phyloP scores from a whole-genome alignment of 176 grass and related monocot genomes.

The Phoenix dactylifera region DNA sequence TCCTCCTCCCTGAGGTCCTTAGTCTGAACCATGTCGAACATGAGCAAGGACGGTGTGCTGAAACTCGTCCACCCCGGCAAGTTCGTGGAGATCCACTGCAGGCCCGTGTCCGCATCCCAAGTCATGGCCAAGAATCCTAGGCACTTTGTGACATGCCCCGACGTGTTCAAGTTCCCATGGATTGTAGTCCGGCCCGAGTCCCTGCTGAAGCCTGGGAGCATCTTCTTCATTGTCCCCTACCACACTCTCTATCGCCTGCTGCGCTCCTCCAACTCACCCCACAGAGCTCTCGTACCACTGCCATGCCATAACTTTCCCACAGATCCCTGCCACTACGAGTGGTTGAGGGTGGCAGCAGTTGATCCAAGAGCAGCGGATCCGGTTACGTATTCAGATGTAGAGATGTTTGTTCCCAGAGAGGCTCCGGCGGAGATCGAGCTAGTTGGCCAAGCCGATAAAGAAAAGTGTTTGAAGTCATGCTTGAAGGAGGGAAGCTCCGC shows the following conservation, averaged over 20 bases:
- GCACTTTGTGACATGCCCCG: constrained; percentile 6
- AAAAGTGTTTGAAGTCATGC: background rate
- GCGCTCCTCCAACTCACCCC: background rate
- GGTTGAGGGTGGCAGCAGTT: too few species aligned
- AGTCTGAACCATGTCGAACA: too few species aligned
- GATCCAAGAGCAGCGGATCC: too few species aligned
- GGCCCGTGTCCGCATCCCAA: background rate
- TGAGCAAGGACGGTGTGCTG: background rate
- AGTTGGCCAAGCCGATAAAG: too few species aligned
- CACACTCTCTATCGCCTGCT: constrained; percentile 7
- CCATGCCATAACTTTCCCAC: too few species aligned
- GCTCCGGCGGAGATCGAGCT: background rate
- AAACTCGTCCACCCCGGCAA: constrained; percentile 13
- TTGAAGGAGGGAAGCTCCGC: constrained; percentile 3
- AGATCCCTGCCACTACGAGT: too few species aligned
- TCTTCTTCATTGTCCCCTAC: constrained; percentile 12
- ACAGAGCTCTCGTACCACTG: background rate
- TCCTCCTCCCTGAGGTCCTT: too few species aligned
- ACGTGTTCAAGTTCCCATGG: constrained; percentile 9
- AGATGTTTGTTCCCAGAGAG: too few species aligned
- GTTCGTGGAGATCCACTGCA: background rate
- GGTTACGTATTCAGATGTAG: too few species aligned
- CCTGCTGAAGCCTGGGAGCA: background rate
- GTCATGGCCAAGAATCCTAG: constrained; percentile 11
- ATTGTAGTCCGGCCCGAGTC: constrained; percentile 5